Percentiles rank a stretch among this genome's conserved stretches.
Evolutionary conservation across 306 rosid genomes (phyloP).

Genomic region (Pyrus betulifolia): DNA sequence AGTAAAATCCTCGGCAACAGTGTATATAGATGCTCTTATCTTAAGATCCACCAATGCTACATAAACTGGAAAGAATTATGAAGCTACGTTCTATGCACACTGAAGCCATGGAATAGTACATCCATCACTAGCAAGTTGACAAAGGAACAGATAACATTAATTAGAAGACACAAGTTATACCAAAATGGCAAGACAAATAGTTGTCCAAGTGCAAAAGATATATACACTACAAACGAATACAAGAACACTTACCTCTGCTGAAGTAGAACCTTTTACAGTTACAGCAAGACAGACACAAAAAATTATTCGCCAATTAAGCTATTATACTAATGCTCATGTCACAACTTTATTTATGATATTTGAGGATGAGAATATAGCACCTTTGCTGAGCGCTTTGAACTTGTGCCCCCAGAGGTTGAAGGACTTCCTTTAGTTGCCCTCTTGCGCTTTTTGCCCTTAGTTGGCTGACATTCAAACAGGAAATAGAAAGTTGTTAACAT

Average conservation of each 20-base stretch:
- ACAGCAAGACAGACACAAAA: not conserved
- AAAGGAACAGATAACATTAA: not conserved
- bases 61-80: not conserved
- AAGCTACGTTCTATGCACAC: not conserved
- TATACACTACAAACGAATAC: not conserved
- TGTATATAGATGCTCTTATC: not conserved
- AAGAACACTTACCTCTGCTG: not conserved
- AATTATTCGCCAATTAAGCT: not conserved
- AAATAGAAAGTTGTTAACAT: slow-evolving; percentile 9
- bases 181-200: not conserved
- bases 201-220: not conserved
- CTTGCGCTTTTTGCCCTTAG: slow-evolving; percentile 66
- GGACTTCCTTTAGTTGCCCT: slow-evolving; percentile 48
- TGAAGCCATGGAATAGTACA: not conserved
- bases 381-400: slow-evolving; percentile 60
- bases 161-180: not conserved
- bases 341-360: slow-evolving; percentile 2
- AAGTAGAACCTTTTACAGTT: not conserved
- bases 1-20: not conserved
- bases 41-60: not conserved
- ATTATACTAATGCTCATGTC: not conserved
- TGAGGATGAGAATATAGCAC: slow-evolving; percentile 34
- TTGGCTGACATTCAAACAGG: slow-evolving; percentile 38
- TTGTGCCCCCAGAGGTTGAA: slow-evolving; percentile 41
- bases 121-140: not conserved